Evolutionary conservation across 768 basidiomycete species (phyloP), one percentile per base, ranked within the genome.

Genomic region (Auriscalpium vulgare): DNA sequence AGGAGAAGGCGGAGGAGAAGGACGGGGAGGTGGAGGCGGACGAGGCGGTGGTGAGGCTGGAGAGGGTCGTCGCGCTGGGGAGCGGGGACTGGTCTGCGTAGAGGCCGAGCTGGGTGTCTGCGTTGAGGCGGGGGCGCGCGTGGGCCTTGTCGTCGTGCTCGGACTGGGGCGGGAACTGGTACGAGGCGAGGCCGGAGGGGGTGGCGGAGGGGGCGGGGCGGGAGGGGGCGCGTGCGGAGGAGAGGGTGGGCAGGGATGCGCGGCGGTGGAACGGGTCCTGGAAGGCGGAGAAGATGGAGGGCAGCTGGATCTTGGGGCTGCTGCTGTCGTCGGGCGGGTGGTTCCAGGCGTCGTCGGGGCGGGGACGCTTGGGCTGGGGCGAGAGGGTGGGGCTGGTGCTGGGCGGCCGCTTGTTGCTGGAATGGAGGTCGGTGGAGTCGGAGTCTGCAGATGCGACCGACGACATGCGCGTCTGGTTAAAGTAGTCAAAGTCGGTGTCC

Each of bases 391-490:
- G 82, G 0, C 84, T 81, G 50, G 85, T 81, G 0, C 84, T 81
- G 35, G 76, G 67, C 4, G 75, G 69, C 56, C 80, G 83, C 66
- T 85, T 88, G 63, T 87, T 85, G 51, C 79, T 74, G 46, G 84
- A 84, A 59, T 79, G 74, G 57, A 77, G 71, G 67, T 75, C 79
- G 72, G 76, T 78, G 70, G 60, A 57, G 23, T 89, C 87, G 4
- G 81, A 74, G 72, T 87, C 86, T 40, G 83, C 77, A 14, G 87
- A 88, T 56, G 81, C 84, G 60, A 85, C 87, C 68, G 79, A 78
- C 70, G 88, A 89, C 88, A 91, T 89, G 66, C 87, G 85, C 66
- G 87, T 78, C 59, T 75, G 67, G 79, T 86, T 82, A 49, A 61
- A 56, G 53, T 57, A 55, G 56, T 57, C 58, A 51, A 47, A 54